Conservation (phyloP, 257 asterid species). For the Solanum lycopersicoides region DNA sequence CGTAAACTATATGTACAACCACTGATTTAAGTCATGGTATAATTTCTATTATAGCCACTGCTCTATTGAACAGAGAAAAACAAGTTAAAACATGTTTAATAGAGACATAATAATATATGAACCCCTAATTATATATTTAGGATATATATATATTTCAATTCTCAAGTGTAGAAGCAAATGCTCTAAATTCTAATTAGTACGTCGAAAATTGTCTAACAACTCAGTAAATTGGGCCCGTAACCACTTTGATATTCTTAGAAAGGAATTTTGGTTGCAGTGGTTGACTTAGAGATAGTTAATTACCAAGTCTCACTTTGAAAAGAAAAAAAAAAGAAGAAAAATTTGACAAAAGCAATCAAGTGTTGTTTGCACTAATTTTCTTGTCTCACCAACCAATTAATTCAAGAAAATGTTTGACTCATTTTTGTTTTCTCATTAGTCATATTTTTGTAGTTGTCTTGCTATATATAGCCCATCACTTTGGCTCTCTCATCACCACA, state of each 20-base stretch:
- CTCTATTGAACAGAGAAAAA: not conserved
- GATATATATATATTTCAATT: not conserved
- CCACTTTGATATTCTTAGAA: not conserved
- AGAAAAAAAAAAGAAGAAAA: too few species aligned
- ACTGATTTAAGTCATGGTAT: too few species aligned
- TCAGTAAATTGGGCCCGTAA: not conserved
- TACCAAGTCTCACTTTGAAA: not conserved
- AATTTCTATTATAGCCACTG: too few species aligned
- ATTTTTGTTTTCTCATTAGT: not conserved
- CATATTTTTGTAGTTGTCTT: not conserved
- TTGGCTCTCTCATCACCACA: not conserved
- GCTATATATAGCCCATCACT: not conserved
- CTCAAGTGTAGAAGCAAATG: not conserved
- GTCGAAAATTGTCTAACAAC: not conserved
- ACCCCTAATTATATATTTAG: not conserved
- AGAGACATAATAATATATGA: not conserved
- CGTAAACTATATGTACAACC: too few species aligned
- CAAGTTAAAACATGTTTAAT: not conserved
- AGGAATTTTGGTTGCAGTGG: not conserved
- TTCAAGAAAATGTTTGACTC: not conserved
- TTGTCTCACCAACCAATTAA: constrained; percentile 6
- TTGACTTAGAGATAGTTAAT: too few species aligned
- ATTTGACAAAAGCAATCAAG: too few species aligned
- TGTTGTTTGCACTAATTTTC: not conserved
- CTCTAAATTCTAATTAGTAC: not conserved